phyloP scores from a whole-genome alignment of 345 rosid species.

The Eucalyptus paniculata region DNA sequence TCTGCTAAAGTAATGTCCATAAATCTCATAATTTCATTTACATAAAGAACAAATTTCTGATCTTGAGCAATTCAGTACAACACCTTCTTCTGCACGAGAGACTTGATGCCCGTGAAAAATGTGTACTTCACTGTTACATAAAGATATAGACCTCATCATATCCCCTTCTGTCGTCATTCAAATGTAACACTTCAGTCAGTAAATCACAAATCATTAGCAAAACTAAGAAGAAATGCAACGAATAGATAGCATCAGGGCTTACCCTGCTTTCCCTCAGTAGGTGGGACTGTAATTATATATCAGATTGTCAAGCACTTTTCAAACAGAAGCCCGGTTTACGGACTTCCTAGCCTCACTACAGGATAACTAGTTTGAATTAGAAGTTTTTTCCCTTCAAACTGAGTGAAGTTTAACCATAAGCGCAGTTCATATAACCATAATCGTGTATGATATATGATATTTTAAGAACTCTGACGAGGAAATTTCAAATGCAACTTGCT shows the following conservation, averaged over 20 bases:
- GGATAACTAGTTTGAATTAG: background rate
- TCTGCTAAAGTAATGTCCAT: background rate
- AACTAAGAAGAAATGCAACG: background rate
- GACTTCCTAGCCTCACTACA: conserved; percentile 91
- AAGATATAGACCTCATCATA: conserved; percentile 85
- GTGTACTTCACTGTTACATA: background rate
- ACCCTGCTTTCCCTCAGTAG: conserved; percentile 86
- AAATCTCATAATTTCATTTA: background rate
- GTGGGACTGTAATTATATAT: conserved; percentile 79
- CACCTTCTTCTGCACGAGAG: background rate
- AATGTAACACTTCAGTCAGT: background rate
- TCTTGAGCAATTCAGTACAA: background rate
- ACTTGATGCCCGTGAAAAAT: background rate
- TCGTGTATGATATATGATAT: background rate
- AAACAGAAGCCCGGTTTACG: conserved; percentile 42
- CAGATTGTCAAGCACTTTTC: conserved; percentile 54
- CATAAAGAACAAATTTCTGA: background rate
- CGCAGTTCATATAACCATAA: background rate
- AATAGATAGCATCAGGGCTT: background rate
- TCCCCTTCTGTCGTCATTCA: conserved; percentile 42
- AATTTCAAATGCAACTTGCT: background rate
- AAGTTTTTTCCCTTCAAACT: background rate
- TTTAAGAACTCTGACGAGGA: background rate
- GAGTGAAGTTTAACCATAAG: background rate
- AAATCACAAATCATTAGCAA: background rate